These are phyloP conservation scores for Oryza rufipogon DNA, from an alignment of 176 grass and related monocot species.

Conservation along the genomic window DNA sequence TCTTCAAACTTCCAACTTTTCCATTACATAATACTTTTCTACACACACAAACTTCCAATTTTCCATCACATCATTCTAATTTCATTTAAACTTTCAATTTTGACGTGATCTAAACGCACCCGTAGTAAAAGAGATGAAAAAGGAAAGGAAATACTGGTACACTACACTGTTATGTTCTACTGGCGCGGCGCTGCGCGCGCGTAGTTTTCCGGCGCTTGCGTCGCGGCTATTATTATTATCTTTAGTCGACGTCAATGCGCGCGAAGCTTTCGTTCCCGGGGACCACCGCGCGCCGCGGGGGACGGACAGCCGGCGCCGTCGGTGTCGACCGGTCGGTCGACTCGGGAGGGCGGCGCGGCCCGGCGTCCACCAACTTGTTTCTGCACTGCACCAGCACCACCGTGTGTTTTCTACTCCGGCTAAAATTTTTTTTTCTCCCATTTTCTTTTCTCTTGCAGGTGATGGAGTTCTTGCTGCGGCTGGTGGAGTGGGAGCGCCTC, in stretches of 20 bases:
- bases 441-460: conserved; percentile 30
- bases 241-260: not conserved
- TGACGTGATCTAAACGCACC: too few species aligned
- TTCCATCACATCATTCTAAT: too few species aligned
- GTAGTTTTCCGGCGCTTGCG: not conserved
- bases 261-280: not conserved
- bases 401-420: not conserved
- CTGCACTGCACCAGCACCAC: not conserved
- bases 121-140: too few species aligned
- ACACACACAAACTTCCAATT: too few species aligned
- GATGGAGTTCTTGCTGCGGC: conserved; percentile 56
- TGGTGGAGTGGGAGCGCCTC: conserved; percentile 56
- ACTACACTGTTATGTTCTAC: not conserved
- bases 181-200: not conserved
- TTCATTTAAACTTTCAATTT: too few species aligned
- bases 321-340: conserved; percentile 13
- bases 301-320: conserved; percentile 22
- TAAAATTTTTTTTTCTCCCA: not conserved
- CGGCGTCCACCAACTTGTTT: conserved; percentile 6
- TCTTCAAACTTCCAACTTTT: too few species aligned
- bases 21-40: too few species aligned
- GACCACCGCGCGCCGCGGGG: not conserved
- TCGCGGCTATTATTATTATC: not conserved
- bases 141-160: too few species aligned
- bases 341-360: conserved; percentile 18